A percentile compares a stretch with the other conserved stretches of the same genome.
Conservation (phyloP, 768 basidiomycete genomes). For the Chalciporus piperatus region DNA sequence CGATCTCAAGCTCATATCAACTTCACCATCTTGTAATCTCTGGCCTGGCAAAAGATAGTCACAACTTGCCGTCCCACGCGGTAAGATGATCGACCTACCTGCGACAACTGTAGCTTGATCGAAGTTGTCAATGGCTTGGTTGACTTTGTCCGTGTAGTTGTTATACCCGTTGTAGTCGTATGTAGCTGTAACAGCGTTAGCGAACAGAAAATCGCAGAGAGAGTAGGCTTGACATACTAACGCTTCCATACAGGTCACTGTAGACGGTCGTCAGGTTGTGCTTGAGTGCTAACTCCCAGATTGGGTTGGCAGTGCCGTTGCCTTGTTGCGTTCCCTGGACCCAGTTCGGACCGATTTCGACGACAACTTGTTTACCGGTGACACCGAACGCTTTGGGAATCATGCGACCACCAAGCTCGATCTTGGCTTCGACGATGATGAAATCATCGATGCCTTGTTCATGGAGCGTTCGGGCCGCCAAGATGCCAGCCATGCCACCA, state of each 20-base stretch:
- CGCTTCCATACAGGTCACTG: constrained; percentile 43
- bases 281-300: constrained; percentile 54
- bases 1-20: constrained; percentile 52
- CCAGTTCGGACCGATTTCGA: constrained; percentile 65
- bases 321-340: constrained; percentile 51
- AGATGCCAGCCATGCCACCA: constrained; percentile 63
- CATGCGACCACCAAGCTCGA: constrained; percentile 65
- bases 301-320: constrained; percentile 55
- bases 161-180: constrained; percentile 50
- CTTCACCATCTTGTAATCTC: constrained; percentile 23
- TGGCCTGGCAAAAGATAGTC: background rate
- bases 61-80: constrained; percentile 53
- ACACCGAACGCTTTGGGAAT: constrained; percentile 44
- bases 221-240: constrained; percentile 37
- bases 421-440: constrained; percentile 56
- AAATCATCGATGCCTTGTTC: constrained; percentile 53
- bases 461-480: constrained; percentile 60
- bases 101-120: constrained; percentile 40
- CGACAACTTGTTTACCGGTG: constrained; percentile 33
- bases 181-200: constrained; percentile 38
- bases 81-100: constrained; percentile 31
- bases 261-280: constrained; percentile 46
- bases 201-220: background rate
- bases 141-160: constrained; percentile 47
- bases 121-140: constrained; percentile 40